Percentiles rank a stretch among this genome's conserved stretches.
Conservation (phyloP, 1,284 basidiomycete species). For the Tilletia setariae region DNA sequence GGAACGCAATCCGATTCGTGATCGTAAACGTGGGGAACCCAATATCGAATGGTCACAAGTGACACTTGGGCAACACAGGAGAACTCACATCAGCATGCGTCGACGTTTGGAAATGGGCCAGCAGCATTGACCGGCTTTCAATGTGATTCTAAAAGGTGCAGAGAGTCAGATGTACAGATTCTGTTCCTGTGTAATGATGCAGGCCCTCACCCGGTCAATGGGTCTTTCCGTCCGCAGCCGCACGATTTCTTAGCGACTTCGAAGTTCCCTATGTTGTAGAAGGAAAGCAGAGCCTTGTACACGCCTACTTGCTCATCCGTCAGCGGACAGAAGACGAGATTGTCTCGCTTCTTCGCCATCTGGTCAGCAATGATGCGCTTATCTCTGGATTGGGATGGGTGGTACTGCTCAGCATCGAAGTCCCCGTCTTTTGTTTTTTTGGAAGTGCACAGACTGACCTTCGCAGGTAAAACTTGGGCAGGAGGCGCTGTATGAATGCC, state of each 20-base stretch:
- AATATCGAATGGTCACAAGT: constrained; percentile 49
- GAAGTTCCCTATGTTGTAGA: constrained; percentile 66
- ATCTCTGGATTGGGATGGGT: constrained; percentile 60
- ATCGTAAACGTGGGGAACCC: constrained; percentile 56
- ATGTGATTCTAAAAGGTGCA: constrained; percentile 24
- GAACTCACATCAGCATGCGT: neutral
- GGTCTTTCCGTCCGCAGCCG: constrained; percentile 64
- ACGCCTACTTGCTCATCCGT: constrained; percentile 66
- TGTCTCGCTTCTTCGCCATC: constrained; percentile 75
- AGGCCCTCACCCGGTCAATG: constrained; percentile 18
- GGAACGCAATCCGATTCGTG: neutral
- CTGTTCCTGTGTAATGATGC: neutral
- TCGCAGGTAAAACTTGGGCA: constrained; percentile 73
- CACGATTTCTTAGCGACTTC: constrained; percentile 68
- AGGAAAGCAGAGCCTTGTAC: constrained; percentile 68
- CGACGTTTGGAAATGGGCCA: constrained; percentile 20
- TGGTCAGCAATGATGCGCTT: constrained; percentile 74
- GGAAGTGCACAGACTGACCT: constrained; percentile 61
- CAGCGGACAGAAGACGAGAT: constrained; percentile 84
- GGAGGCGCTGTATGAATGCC: constrained; percentile 63
- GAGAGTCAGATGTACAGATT: neutral
- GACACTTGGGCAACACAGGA: constrained; percentile 57
- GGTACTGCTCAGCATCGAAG: neutral
- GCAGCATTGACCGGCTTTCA: constrained; percentile 47
- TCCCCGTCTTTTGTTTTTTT: neutral